Evolutionary conservation across 1,284 basidiomycete species (phyloP).

Genomic region (Takashimella koratensis): DNA sequence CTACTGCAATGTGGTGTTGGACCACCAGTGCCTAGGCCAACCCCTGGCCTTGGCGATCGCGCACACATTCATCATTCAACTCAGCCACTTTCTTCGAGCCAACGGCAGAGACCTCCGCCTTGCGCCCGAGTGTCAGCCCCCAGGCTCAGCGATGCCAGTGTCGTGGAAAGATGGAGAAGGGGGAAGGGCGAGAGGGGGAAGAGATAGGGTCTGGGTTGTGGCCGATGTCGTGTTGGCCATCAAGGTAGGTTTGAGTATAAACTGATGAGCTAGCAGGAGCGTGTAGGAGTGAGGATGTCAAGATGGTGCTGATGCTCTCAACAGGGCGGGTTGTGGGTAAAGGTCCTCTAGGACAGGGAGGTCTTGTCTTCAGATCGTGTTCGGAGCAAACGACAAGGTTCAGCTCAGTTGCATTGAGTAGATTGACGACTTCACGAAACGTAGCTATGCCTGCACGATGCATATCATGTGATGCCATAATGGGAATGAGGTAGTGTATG

Average conservation of each 20-base stretch:
- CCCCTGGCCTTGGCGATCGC: constrained; percentile 29
- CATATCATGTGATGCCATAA: too few relatives aligned
- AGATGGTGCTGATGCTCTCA: too few relatives aligned
- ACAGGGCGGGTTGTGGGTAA: constrained; percentile 9
- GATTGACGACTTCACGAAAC: too few relatives aligned
- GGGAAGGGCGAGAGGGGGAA: constrained; percentile 24
- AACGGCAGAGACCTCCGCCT: constrained; percentile 6
- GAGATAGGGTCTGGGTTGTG: constrained; percentile 33
- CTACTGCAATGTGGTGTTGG: neutral
- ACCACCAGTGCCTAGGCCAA: constrained; percentile 36
- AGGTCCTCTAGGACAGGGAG: too few relatives aligned
- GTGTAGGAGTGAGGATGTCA: neutral
- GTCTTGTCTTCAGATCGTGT: too few relatives aligned
- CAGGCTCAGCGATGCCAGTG: constrained; percentile 19
- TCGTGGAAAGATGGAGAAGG: constrained; percentile 25
- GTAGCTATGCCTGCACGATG: too few relatives aligned
- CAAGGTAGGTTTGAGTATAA: constrained; percentile 25
- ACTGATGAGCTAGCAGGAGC: neutral
- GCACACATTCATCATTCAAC: constrained; percentile 28
- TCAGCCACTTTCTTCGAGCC: constrained; percentile 6
- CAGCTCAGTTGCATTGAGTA: too few relatives aligned
- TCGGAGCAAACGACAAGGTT: too few relatives aligned
- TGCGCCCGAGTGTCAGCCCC: constrained; percentile 21
- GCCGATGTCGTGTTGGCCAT: constrained; percentile 34
- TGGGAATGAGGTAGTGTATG: too few relatives aligned